Conservation (phyloP, 1,284 basidiomycete genomes). For the Irpex lacteus region DNA sequence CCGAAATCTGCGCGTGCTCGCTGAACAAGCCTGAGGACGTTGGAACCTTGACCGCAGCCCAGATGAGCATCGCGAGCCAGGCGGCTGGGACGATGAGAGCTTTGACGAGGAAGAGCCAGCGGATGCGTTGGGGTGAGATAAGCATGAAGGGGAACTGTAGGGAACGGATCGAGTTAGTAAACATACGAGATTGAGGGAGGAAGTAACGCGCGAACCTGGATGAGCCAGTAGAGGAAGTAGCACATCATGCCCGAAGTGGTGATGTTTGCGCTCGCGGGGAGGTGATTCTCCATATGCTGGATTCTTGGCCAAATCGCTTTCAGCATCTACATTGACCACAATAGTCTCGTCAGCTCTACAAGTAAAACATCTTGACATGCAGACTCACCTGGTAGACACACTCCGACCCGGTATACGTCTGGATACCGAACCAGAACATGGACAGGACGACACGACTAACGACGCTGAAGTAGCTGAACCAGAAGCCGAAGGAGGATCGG, state of each 20-base stretch:
- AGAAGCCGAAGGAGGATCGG: constrained; percentile 78
- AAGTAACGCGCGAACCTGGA: constrained; percentile 31
- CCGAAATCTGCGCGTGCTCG: constrained; percentile 44
- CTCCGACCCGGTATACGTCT: constrained; percentile 64
- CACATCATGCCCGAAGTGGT: constrained; percentile 62
- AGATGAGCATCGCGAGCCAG: constrained; percentile 71
- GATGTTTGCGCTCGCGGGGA: constrained; percentile 58
- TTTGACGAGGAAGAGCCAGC: constrained; percentile 71
- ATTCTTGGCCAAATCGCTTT: constrained; percentile 79
- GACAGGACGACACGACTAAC: constrained; percentile 71
- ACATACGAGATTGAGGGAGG: background rate
- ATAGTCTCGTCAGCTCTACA: background rate
- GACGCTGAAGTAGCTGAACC: constrained; percentile 76
- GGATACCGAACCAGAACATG: constrained; percentile 71
- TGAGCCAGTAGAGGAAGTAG: constrained; percentile 78
- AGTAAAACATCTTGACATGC: background rate
- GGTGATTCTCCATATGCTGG: constrained; percentile 58
- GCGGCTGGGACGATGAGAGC: constrained; percentile 62
- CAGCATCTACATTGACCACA: constrained; percentile 46
- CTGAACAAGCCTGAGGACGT: constrained; percentile 46
- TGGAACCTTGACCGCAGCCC: constrained; percentile 69
- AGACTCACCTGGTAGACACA: constrained; percentile 54
- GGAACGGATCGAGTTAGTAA: background rate
- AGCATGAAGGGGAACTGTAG: constrained; percentile 67
- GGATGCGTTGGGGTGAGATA: constrained; percentile 72